Conservation (phyloP, 1,284 basidiomycete species). For the Ustilago hordei region DNA sequence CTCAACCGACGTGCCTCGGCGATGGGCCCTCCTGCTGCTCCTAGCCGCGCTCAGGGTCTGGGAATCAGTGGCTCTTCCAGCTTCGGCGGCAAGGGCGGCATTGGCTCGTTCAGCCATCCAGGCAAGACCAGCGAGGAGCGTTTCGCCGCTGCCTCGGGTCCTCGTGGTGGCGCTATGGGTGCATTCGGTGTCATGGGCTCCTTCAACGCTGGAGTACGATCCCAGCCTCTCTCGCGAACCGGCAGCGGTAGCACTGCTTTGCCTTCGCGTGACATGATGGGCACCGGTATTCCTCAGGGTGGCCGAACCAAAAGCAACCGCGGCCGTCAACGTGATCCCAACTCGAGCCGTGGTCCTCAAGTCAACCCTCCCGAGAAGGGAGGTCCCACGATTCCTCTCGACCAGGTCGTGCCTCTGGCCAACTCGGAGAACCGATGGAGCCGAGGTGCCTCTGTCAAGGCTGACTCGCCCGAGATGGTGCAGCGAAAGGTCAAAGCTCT, state of each 20-base stretch:
- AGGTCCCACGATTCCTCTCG: constrained; percentile 71
- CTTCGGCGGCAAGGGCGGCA: constrained; percentile 62
- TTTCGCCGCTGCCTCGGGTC: constrained; percentile 62
- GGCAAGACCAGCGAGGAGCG: constrained; percentile 68
- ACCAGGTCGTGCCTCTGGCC: constrained; percentile 79
- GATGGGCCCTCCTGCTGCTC: constrained; percentile 60
- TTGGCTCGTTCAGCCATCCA: constrained; percentile 60
- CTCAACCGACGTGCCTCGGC: constrained; percentile 57
- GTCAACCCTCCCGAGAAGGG: constrained; percentile 70
- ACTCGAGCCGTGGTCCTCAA: constrained; percentile 56
- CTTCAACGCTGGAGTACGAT: constrained; percentile 63
- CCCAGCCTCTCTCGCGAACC: constrained; percentile 64
- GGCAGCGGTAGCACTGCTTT: constrained; percentile 67
- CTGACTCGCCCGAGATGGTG: constrained; percentile 82
- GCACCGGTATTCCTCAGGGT: constrained; percentile 64
- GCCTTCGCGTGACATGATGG: constrained; percentile 69
- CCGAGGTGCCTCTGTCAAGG: constrained; percentile 54
- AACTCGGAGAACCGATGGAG: constrained; percentile 85
- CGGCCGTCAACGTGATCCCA: constrained; percentile 64
- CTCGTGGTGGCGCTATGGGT: constrained; percentile 52
- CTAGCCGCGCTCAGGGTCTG: constrained; percentile 58
- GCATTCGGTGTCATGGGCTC: constrained; percentile 66
- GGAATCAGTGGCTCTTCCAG: constrained; percentile 59
- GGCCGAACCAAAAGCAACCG: constrained; percentile 66
- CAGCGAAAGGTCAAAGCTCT: constrained; percentile 92